A percentile compares a stretch with the other conserved stretches of the same genome.
These are phyloP conservation scores for Coprinellus micaceus DNA, from an alignment of 768 basidiomycete genomes.

Conservation along the genomic window DNA sequence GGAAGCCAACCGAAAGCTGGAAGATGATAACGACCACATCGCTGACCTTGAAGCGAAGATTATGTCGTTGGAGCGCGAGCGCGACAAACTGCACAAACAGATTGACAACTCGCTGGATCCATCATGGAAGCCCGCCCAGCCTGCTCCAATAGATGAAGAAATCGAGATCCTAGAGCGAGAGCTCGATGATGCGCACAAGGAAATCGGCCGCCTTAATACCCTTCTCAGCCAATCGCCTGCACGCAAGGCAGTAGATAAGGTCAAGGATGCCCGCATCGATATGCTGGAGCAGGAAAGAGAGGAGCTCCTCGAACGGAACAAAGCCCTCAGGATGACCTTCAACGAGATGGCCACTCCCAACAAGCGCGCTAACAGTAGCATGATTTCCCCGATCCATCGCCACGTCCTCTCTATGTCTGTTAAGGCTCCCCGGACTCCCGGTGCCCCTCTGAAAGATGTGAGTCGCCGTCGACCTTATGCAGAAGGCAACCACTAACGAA, in stretches of 20 bases:
- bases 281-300: conserved; percentile 74
- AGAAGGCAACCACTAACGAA: conserved; percentile 9
- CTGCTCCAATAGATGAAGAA: conserved; percentile 47
- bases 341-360: conserved; percentile 56
- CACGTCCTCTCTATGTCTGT: conserved; percentile 67
- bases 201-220: conserved; percentile 67
- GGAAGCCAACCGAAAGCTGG: conserved; percentile 69
- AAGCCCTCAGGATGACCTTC: conserved; percentile 49
- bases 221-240: conserved; percentile 70
- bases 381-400: conserved; percentile 75
- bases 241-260: conserved; percentile 72
- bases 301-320: conserved; percentile 69
- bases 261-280: conserved; percentile 72
- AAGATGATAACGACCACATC: conserved; percentile 53
- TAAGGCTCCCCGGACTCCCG: conserved; percentile 71
- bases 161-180: conserved; percentile 68
- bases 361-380: conserved; percentile 49
- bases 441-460: conserved; percentile 75
- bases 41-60: conserved; percentile 50
- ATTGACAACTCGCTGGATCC: conserved; percentile 22
- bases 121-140: conserved; percentile 17
- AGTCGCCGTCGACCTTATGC: no score
- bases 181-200: conserved; percentile 71
- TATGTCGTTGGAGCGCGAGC: conserved; percentile 55
- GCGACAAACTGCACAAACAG: conserved; percentile 27